phyloP scores from a whole-genome alignment of 768 basidiomycete genomes.

The Kwoniella shandongensis region DNA sequence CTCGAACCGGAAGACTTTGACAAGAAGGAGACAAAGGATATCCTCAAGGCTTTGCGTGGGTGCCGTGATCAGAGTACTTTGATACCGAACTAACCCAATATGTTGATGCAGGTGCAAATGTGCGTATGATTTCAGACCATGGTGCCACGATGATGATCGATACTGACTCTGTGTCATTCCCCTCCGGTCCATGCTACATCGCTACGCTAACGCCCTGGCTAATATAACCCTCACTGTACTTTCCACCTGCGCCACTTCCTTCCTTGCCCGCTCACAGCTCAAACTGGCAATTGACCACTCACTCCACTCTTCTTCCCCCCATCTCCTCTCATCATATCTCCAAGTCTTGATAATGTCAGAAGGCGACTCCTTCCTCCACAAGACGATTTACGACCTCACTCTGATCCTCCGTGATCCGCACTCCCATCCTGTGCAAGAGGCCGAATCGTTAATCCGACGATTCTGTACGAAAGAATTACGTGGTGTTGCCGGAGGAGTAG shows the following conservation, averaged over 20 bases:
- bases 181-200: too few species aligned
- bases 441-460: constrained; percentile 72
- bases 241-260: too few species aligned
- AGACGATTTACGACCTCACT: constrained; percentile 67
- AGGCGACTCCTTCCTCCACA: constrained; percentile 83
- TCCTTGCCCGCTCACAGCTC: constrained; percentile 67
- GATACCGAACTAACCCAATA: neutral
- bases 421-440: constrained; percentile 69
- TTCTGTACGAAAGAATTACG: constrained; percentile 84
- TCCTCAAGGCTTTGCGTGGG: constrained; percentile 77
- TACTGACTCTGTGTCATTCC: neutral
- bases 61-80: constrained; percentile 7
- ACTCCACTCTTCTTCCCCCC: constrained; percentile 57
- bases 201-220: too few species aligned
- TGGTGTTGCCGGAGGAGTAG: constrained; percentile 66
- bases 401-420: constrained; percentile 61
- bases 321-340: constrained; percentile 88
- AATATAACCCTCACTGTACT: too few species aligned
- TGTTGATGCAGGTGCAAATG: constrained; percentile 29
- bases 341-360: constrained; percentile 96
- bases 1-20: constrained; percentile 75
- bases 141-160: too few species aligned
- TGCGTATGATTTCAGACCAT: constrained; percentile 16
- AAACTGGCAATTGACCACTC: constrained; percentile 91
- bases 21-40: constrained; percentile 65